A percentile compares a stretch with the other conserved stretches of the same genome.
Conservation (phyloP, 441 rosid species). For the Arabidopsis lyrata region DNA sequence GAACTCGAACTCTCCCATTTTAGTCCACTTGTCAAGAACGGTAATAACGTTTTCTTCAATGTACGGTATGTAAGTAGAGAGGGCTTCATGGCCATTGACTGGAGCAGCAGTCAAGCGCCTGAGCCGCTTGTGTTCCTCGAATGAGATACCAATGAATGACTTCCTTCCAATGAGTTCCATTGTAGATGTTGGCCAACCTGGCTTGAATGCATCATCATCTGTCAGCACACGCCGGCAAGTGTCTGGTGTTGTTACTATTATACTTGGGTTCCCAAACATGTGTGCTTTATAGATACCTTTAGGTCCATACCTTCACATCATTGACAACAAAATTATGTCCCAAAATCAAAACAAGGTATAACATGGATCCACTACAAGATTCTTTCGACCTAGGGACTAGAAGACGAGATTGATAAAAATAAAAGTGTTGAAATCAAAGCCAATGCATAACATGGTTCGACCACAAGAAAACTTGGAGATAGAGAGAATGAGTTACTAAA, state of each 20-base stretch:
- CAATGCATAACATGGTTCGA: background rate
- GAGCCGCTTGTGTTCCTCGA: slow-evolving; percentile 86
- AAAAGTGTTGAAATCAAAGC: too few species aligned
- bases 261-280: slow-evolving; percentile 89
- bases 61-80: slow-evolving; percentile 62
- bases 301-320: slow-evolving; percentile 58
- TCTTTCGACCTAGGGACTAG: background rate
- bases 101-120: slow-evolving; percentile 80
- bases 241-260: slow-evolving; percentile 76
- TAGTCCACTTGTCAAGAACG: slow-evolving; percentile 71
- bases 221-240: slow-evolving; percentile 63
- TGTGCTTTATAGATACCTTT: slow-evolving; percentile 75
- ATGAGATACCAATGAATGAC: slow-evolving; percentile 71
- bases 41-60: slow-evolving; percentile 66
- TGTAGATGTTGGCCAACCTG: slow-evolving; percentile 87
- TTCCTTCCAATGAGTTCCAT: slow-evolving; percentile 74
- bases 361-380: background rate
- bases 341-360: slow-evolving; percentile 1
- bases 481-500: background rate
- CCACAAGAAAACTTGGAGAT: background rate
- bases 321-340: background rate
- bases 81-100: slow-evolving; percentile 82
- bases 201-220: slow-evolving; percentile 74
- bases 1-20: slow-evolving; percentile 69
- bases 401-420: background rate